Evolutionary conservation across 2,329 filamentous ascomycete species (phyloP), one percentile per base, ranked within the genome.

Genomic region (Clonostachys solani): DNA sequence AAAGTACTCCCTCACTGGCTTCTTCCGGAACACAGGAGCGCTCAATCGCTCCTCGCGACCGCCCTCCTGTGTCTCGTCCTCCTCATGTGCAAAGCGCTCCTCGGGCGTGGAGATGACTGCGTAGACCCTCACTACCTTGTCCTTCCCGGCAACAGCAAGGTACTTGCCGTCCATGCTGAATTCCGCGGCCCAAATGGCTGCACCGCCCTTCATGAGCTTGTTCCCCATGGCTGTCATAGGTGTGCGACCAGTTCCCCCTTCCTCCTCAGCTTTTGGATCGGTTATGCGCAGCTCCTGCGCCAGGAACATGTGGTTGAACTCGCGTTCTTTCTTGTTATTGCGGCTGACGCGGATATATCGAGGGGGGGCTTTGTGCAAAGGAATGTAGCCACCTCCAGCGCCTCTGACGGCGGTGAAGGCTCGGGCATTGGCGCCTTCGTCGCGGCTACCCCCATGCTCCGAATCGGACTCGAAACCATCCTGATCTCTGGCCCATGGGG

Each of bases 81-180:
- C 82, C 55, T 94, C 87, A 55, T 90, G 83, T 9, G 78, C 74
- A 48, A 77, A 77, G 15, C 94, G 81, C 60, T 96, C 91, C 50
- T 95, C 90, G 0, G 82, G 73, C 1, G 84, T 92, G 4, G 89
- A 83, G 37, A 99, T 83, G 5, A 97, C 91, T 3, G 87, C 83
- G 87, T 92, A 99, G 15, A 97, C 81, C 16, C 92, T 80, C 12
- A 99, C 83, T 15, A 92, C 78, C 53, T 83, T 83, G 62, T 97
- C 94, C 55, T 92, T 89, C 5, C 94, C 94, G 12, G 88, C 94
- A n/a, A 90, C 90, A 6, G 94, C 94, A 16, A 99, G 74, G 62
- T 92, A 96, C 58, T 78, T 88, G 6, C 94, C 94, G 68, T 97
- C 92, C 50, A 86, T 86, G 59, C 92, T 97, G 60, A 97, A 97